Conservation (phyloP, 441 rosid species). For the Brassica hybrid region DNA sequence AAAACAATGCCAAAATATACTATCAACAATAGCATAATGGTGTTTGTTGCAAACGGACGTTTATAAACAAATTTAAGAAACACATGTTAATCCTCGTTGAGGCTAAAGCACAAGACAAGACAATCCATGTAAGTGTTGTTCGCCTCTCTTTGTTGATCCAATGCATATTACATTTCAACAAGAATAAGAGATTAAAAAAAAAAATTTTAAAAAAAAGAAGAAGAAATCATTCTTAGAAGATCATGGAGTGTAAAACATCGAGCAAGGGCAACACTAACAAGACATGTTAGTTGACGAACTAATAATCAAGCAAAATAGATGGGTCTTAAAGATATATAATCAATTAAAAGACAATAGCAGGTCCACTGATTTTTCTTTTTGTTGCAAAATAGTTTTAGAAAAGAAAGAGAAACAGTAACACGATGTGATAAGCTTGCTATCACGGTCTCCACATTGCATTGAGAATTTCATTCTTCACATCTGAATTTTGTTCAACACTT, state of each 20-base stretch:
- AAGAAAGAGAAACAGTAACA: background rate
- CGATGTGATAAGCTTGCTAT: slow-evolving; percentile 25
- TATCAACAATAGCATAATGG: background rate
- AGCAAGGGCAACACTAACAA: background rate
- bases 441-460: background rate
- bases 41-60: background rate
- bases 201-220: too few species aligned
- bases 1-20: background rate
- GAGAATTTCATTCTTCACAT: slow-evolving; percentile 21
- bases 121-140: background rate
- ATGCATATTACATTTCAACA: background rate
- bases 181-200: too few species aligned
- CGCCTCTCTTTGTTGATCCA: slow-evolving; percentile 4
- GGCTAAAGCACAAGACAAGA: background rate
- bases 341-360: too few species aligned
- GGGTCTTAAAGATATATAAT: too few species aligned
- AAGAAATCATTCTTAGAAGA: background rate
- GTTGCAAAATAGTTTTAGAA: background rate
- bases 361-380: background rate
- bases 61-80: background rate
- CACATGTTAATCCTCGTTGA: background rate
- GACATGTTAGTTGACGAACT: background rate
- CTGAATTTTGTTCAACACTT: slow-evolving; percentile 6
- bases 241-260: background rate
- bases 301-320: background rate